Conservation (phyloP, 208 protist species). For the Borovskyia barvae region DNA sequence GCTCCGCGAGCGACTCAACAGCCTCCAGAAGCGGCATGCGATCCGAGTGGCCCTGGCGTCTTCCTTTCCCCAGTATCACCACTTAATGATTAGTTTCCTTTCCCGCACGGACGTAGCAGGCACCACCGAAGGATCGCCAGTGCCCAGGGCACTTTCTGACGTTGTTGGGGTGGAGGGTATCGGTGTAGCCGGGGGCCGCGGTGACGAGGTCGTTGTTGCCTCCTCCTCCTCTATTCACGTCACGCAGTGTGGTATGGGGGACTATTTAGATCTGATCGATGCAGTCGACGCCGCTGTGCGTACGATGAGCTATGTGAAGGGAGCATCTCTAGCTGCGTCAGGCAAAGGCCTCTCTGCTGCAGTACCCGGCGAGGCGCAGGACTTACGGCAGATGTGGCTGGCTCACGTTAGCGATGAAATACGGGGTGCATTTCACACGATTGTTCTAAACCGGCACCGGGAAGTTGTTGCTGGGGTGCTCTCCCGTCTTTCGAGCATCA, state of each 20-base stretch:
- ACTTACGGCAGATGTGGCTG: constrained; percentile 44
- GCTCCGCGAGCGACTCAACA: constrained; percentile 52
- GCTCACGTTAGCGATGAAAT: constrained; percentile 43
- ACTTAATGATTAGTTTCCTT: constrained; percentile 53
- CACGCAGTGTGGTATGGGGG: constrained; percentile 33
- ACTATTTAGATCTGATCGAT: constrained; percentile 34
- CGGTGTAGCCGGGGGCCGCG: not conserved
- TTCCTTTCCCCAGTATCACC: constrained; percentile 50
- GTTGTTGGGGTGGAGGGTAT: constrained; percentile 7
- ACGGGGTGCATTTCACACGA: constrained; percentile 46
- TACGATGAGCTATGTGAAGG: not conserved
- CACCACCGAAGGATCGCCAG: not conserved
- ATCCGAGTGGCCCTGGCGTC: constrained; percentile 39
- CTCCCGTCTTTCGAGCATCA: constrained; percentile 28
- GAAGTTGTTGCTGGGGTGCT: constrained; percentile 49
- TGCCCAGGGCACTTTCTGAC: not conserved
- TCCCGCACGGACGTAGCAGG: constrained; percentile 18
- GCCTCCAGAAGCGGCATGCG: constrained; percentile 47
- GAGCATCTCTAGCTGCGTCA: not conserved
- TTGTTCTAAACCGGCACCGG: constrained; percentile 68
- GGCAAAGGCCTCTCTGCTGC: not conserved
- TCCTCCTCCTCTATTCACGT: constrained; percentile 27
- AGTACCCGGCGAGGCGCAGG: constrained; percentile 17
- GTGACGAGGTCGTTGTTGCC: not conserved
- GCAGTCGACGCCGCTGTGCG: constrained; percentile 17